These are phyloP conservation scores for Alternaria alternata DNA, from an alignment of 2,329 filamentous ascomycete species.

Conservation along the genomic window DNA sequence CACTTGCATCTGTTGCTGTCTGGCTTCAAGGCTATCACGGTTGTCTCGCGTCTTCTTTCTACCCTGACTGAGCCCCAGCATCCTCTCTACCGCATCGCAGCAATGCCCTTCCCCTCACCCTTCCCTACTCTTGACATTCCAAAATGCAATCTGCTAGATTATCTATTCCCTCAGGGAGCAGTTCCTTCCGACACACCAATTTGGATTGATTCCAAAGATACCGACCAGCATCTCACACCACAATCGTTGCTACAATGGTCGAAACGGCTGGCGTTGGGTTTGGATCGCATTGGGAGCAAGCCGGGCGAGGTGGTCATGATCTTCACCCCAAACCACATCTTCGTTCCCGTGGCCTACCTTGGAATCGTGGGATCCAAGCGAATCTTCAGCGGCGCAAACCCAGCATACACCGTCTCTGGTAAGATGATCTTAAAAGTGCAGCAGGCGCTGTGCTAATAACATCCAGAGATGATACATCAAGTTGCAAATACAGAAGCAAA, in stretches of 20 bases:
- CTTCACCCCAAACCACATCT: conserved; percentile 63
- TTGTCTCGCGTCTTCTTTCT: neutral
- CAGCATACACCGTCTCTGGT: conserved; percentile 60
- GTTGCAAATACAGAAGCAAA: conserved; percentile 45
- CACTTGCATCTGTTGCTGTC: neutral
- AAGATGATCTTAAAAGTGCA: conserved; percentile 16
- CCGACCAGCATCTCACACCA: conserved; percentile 55
- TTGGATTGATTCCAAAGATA: conserved; percentile 61
- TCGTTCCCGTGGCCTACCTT: conserved; percentile 61
- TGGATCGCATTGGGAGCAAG: conserved; percentile 56
- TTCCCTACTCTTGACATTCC: conserved; percentile 56
- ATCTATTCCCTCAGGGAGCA: conserved; percentile 42
- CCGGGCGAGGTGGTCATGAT: conserved; percentile 62
- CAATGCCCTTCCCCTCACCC: conserved; percentile 55
- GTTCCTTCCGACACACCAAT: conserved; percentile 54
- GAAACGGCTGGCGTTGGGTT: conserved; percentile 57
- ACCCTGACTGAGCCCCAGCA: conserved; percentile 1
- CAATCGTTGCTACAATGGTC: conserved; percentile 58
- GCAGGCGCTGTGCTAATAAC: conserved; percentile 10
- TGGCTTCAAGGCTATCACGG: neutral
- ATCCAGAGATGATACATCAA: conserved; percentile 46
- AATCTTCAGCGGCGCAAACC: conserved; percentile 64
- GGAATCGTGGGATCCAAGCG: conserved; percentile 61
- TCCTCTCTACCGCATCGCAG: neutral
- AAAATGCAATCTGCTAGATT: conserved; percentile 53